A percentile compares a stretch with the other conserved stretches of the same genome.
Evolutionary conservation across 2,329 filamentous ascomycete species (phyloP).

Genomic region (Apiospora saccharicola): DNA sequence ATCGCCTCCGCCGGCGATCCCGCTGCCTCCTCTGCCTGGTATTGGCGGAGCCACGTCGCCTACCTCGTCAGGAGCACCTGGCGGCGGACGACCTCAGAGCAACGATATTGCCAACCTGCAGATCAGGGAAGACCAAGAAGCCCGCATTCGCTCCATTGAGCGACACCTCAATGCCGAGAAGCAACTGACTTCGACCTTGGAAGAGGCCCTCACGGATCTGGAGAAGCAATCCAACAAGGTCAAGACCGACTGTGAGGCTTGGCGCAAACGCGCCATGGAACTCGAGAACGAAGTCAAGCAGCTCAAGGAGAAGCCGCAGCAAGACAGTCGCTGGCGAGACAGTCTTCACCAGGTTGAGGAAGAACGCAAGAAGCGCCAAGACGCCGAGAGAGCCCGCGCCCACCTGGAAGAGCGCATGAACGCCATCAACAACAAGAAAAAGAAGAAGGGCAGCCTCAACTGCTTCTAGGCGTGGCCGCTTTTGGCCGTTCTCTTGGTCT

Average conservation of each 20-base stretch:
- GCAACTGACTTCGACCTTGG: slow-evolving; percentile 91
- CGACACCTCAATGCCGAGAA: slow-evolving; percentile 97
- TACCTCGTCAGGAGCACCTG: slow-evolving; percentile 58
- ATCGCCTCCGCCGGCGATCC: slow-evolving; percentile 93
- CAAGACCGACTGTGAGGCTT: slow-evolving; percentile 87
- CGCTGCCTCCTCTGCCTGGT: slow-evolving; percentile 87
- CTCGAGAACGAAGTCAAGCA: slow-evolving; percentile 77
- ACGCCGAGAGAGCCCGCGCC: slow-evolving; percentile 86
- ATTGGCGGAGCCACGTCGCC: slow-evolving; percentile 59
- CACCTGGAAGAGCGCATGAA: slow-evolving; percentile 96
- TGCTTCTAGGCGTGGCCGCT: slow-evolving; percentile 76
- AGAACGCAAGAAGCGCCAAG: slow-evolving; percentile 89
- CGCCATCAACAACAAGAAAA: slow-evolving; percentile 89
- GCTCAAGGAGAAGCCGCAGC: slow-evolving; percentile 62
- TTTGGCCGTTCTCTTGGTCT: slow-evolving; percentile 31
- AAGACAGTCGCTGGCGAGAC: slow-evolving; percentile 63
- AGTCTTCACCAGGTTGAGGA: slow-evolving; percentile 93
- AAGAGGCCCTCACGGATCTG: slow-evolving; percentile 93
- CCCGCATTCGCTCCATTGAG: slow-evolving; percentile 93
- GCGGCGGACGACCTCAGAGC: slow-evolving; percentile 75
- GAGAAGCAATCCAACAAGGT: slow-evolving; percentile 92
- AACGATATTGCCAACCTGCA: slow-evolving; percentile 81
- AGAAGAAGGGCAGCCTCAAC: slow-evolving; percentile 94
- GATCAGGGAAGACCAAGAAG: slow-evolving; percentile 92
- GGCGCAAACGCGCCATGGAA: slow-evolving; percentile 83